Conservation (phyloP, 1,139 yeast genomes). For the Lodderomyces metapsilosis region DNA sequence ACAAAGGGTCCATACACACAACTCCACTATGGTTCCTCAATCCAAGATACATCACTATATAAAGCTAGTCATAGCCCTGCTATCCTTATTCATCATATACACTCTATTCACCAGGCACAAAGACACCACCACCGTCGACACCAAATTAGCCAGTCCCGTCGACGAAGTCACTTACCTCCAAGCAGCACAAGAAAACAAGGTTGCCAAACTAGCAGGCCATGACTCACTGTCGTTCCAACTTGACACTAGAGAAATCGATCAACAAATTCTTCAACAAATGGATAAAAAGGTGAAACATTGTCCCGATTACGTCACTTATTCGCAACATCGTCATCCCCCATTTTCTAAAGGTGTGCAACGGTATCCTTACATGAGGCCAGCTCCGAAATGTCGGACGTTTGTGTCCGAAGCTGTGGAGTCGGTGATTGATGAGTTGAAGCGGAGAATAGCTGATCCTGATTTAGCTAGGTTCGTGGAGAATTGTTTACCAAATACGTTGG, state of each 20-base stretch:
- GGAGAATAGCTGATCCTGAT: conserved; percentile 57
- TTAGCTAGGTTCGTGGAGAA: conserved; percentile 76
- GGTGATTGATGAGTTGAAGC: conserved; percentile 53
- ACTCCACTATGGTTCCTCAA: conserved; percentile 8
- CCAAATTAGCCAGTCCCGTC: neutral
- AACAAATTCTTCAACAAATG: conserved; percentile 15
- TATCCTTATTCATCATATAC: conserved; percentile 2
- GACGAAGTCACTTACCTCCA: conserved; percentile 1
- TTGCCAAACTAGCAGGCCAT: neutral
- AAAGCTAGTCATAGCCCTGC: conserved; percentile 5
- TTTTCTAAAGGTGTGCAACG: conserved; percentile 45
- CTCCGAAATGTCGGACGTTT: conserved; percentile 70
- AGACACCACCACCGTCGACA: neutral
- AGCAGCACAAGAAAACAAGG: neutral
- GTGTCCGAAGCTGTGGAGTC: conserved; percentile 59
- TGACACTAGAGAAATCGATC: conserved; percentile 1
- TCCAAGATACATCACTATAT: conserved; percentile 4
- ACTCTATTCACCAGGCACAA: conserved; percentile 1
- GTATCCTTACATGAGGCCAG: conserved; percentile 78
- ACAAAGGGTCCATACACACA: neutral
- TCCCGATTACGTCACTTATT: conserved; percentile 43
- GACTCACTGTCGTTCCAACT: neutral
- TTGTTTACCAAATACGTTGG: conserved; percentile 83
- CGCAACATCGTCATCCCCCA: conserved; percentile 47
- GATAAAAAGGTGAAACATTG: conserved; percentile 26